These are phyloP conservation scores for Toxoplasma gondii DNA, from an alignment of 169 alveolate genomes.

Conservation along the genomic window DNA sequence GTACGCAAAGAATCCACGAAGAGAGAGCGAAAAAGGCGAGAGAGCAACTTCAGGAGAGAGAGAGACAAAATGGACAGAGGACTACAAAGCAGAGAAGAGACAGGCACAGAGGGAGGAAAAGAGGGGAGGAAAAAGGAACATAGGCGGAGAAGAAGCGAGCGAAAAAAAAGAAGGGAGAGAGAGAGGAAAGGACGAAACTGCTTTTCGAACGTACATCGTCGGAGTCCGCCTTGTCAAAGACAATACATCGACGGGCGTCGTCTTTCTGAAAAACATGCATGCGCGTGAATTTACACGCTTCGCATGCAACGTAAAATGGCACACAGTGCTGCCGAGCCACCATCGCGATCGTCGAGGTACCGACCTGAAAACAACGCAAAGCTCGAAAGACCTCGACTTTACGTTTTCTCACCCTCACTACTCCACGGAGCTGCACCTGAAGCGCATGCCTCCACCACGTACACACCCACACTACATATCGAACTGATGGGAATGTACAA, in stretches of 20 bases:
- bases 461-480: background rate
- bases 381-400: too few relatives aligned
- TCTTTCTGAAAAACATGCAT: background rate
- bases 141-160: background rate
- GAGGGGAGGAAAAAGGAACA: background rate
- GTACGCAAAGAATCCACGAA: background rate
- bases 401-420: too few relatives aligned
- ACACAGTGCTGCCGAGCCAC: constrained; percentile 31
- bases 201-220: too few relatives aligned
- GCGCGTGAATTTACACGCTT: constrained; percentile 43
- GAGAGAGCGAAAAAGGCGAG: background rate
- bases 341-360: constrained; percentile 43
- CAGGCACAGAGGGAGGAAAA: background rate
- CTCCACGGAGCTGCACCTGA: background rate
- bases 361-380: constrained; percentile 7
- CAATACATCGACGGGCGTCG: background rate
- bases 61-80: too few relatives aligned
- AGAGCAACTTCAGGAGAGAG: background rate
- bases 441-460: background rate
- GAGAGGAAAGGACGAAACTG: too few relatives aligned
- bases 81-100: too few relatives aligned
- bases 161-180: too few relatives aligned
- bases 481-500: background rate
- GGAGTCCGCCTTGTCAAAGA: background rate
- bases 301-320: constrained; percentile 51